A percentile compares a stretch with the other conserved stretches of the same genome.
Conservation (phyloP, 1,284 basidiomycete genomes). For the Pholiota adiposa region DNA sequence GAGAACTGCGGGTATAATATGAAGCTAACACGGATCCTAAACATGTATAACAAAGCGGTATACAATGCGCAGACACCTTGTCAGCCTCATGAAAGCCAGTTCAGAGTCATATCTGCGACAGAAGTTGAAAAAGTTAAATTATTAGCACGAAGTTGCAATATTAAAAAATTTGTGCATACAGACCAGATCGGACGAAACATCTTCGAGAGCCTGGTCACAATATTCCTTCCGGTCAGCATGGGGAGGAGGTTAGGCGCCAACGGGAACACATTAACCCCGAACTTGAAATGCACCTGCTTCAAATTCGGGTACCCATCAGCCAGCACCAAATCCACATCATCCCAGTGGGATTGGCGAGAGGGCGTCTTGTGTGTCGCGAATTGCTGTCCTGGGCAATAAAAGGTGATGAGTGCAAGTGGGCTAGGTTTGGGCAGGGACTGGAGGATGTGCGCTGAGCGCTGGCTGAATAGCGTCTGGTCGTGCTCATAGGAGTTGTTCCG, state of each 20-base stretch:
- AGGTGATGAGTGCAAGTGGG: neutral
- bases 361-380: neutral
- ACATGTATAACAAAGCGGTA: neutral
- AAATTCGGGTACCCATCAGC: neutral
- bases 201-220: constrained; percentile 6
- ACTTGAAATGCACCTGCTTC: constrained; percentile 8
- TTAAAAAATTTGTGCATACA: too few relatives aligned
- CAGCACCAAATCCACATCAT: neutral
- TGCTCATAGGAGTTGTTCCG: constrained; percentile 5
- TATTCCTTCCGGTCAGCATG: neutral
- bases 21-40: neutral
- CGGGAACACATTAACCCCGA: constrained; percentile 6
- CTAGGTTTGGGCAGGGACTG: neutral
- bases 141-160: neutral
- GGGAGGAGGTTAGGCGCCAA: constrained; percentile 3
- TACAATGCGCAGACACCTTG: neutral
- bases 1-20: neutral
- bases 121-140: neutral
- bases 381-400: constrained; percentile 4
- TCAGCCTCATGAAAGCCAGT: too few relatives aligned
- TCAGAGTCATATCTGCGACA: too few relatives aligned
- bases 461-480: constrained; percentile 4
- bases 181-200: constrained; percentile 2
- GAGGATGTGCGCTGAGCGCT: constrained; percentile 2
- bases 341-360: neutral